Percentiles rank a stretch among this genome's conserved stretches.
Conservation (phyloP, 208 protist species). For the Trypanosomatidae sp. region DNA sequence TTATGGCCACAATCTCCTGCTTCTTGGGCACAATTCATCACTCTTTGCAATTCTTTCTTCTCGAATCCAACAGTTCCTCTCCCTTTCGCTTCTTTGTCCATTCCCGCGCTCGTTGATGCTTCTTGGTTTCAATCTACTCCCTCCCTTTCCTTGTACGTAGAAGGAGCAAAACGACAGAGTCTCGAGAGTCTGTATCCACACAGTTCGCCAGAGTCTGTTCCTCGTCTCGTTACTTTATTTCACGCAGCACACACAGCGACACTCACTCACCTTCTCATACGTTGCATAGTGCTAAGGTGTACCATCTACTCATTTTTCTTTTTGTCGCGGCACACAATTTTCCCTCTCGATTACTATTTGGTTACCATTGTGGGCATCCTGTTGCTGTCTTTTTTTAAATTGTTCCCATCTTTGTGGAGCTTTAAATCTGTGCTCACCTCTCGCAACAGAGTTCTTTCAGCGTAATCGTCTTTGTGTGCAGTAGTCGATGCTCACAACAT, state of each 20-base stretch:
- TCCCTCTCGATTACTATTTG: neutral
- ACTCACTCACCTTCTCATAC: neutral
- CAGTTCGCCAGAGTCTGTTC: neutral
- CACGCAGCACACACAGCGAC: neutral
- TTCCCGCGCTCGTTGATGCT: neutral
- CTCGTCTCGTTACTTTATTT: neutral
- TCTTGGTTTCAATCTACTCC: neutral
- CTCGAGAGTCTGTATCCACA: neutral
- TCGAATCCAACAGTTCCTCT: neutral
- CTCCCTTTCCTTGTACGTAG: neutral
- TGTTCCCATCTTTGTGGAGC: neutral
- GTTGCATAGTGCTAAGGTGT: neutral
- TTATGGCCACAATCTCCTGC: neutral
- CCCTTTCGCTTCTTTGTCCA: neutral
- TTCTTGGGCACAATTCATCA: neutral
- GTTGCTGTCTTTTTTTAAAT: neutral
- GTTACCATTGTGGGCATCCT: neutral
- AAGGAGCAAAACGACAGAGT: too few species aligned
- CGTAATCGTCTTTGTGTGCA: neutral
- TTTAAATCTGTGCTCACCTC: neutral
- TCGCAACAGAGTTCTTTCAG: neutral
- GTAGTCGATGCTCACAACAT: neutral
- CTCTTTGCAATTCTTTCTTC: neutral
- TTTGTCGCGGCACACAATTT: neutral
- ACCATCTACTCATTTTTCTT: neutral